Base-by-base conservation (phyloP, 176 grass and related monocot genomes). In the Eleusine coracana region DNA sequence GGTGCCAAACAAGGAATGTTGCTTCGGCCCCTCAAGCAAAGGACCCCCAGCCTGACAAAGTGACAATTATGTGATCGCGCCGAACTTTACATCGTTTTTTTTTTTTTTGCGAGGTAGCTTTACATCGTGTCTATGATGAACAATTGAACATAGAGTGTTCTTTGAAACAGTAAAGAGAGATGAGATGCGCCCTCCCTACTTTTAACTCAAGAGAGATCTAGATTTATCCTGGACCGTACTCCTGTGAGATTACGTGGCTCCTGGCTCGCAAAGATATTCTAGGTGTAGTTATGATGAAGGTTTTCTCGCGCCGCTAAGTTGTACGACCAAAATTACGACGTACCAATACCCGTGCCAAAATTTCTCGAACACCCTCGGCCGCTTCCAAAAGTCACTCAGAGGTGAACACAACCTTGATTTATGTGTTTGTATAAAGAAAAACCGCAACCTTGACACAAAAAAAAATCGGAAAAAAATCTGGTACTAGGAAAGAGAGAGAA, bases 321-420 rank as follows among this genome's bases (percentile, higher is more conserved):
- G 81, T 75, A 66, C 13, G 70, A 18, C 4, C 38, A n/a, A 74
- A 73, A 49, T 74, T 13, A 50, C 68, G 8, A 52, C 46, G 15
- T 49, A 11, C 28, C 29, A 45, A 11, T 15, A 28, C 28, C 6
- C 23, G 14, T 44, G 17, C 18, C n/a, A n/a, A n/a, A n/a, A 16
- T 18, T 46, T 75, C 82, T 75, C 16, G n/a, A 45, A 58, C 56
- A 42, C 6, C 68, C 10, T 76, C 45, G 10, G 14, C 1, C 70
- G 0, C 42, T 25, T 65, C 15, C 1, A 5, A 39, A 75, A 44
- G 31, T 9, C n/a, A n/a, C n/a, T n/a, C 54, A 29, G 1, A 27
- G 3, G 31, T 34, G 46, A 31, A 27, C 54, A 60, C 50, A 14
- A 42, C 21, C 9, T 5, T 23, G 2, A 34, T 34, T 34, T 34